Evolutionary conservation across 495 filamentous ascomycete genomes (phyloP).

Genomic region (Zalerion maritima): DNA sequence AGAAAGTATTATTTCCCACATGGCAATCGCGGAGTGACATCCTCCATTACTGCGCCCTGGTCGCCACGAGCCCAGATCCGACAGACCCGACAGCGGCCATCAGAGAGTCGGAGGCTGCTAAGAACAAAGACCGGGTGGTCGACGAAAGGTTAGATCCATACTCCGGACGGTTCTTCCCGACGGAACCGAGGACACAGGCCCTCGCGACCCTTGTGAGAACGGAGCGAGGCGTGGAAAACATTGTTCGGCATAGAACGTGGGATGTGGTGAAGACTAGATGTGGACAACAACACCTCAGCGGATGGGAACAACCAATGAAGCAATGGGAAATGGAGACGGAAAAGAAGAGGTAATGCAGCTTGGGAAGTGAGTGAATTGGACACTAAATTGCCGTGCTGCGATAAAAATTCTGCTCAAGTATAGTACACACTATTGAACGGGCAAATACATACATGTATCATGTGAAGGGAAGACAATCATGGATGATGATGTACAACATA

Average conservation of each 20-base stretch:
- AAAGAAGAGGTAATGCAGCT: constrained; percentile 20
- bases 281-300: too few species aligned
- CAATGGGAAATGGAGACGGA: constrained; percentile 50
- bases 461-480: background rate
- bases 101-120: constrained; percentile 53
- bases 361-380: constrained; percentile 7
- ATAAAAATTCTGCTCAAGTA: too few species aligned
- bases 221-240: constrained; percentile 75
- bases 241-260: constrained; percentile 77
- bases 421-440: too few species aligned
- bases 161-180: constrained; percentile 67
- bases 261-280: constrained; percentile 67
- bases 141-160: constrained; percentile 91
- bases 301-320: constrained; percentile 25
- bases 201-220: constrained; percentile 65
- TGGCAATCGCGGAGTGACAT: constrained; percentile 82
- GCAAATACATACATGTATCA: background rate
- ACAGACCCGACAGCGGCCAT: constrained; percentile 68
- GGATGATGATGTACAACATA: background rate
- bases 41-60: constrained; percentile 75
- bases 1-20: constrained; percentile 68
- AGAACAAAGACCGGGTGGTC: constrained; percentile 59
- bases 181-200: constrained; percentile 70
- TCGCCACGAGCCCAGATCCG: constrained; percentile 77
- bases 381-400: background rate